Evolutionary conservation across 2,329 filamentous ascomycete genomes (phyloP).

Genomic region (Monosporascus sp.): DNA sequence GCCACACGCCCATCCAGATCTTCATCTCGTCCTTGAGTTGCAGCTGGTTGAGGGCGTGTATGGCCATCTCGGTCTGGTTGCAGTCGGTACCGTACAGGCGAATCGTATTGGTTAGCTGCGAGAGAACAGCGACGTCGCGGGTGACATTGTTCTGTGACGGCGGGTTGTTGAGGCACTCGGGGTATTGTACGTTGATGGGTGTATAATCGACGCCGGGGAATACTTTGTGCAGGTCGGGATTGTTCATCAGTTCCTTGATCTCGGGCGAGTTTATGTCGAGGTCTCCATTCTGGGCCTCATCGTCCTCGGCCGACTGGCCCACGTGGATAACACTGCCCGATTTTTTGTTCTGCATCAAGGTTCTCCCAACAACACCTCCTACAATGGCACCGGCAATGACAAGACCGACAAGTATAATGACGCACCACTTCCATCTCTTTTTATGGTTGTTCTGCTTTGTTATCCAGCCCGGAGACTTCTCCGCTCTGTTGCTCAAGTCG

Average conservation of each 20-base stretch:
- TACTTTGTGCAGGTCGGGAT: slow-evolving; percentile 78
- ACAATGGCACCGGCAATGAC: slow-evolving; percentile 66
- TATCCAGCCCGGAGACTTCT: slow-evolving; percentile 63
- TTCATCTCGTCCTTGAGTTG: slow-evolving; percentile 69
- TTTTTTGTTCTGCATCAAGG: slow-evolving; percentile 40
- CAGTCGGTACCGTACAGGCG: slow-evolving; percentile 94
- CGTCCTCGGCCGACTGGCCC: slow-evolving; percentile 51
- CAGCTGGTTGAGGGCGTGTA: slow-evolving; percentile 74
- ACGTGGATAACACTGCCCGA: slow-evolving; percentile 24
- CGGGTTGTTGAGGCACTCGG: slow-evolving; percentile 69
- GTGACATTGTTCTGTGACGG: slow-evolving; percentile 94
- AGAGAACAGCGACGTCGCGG: slow-evolving; percentile 81
- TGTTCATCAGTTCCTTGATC: slow-evolving; percentile 78
- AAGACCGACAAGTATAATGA: slow-evolving; percentile 59
- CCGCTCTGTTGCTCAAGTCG: slow-evolving; percentile 33
- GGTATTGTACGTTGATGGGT: slow-evolving; percentile 84
- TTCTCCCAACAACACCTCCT: slow-evolving; percentile 58
- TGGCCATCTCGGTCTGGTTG: slow-evolving; percentile 92
- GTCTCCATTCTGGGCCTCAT: slow-evolving; percentile 60
- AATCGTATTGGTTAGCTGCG: slow-evolving; percentile 81
- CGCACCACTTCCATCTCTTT: slow-evolving; percentile 65
- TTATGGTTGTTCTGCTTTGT: slow-evolving; percentile 52
- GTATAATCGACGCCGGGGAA: slow-evolving; percentile 97
- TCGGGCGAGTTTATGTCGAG: slow-evolving; percentile 69
- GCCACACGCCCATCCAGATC: slow-evolving; percentile 93